These are phyloP conservation scores for Wilcoxina mikolae DNA, from an alignment of 495 filamentous ascomycete genomes.

Conservation along the genomic window DNA sequence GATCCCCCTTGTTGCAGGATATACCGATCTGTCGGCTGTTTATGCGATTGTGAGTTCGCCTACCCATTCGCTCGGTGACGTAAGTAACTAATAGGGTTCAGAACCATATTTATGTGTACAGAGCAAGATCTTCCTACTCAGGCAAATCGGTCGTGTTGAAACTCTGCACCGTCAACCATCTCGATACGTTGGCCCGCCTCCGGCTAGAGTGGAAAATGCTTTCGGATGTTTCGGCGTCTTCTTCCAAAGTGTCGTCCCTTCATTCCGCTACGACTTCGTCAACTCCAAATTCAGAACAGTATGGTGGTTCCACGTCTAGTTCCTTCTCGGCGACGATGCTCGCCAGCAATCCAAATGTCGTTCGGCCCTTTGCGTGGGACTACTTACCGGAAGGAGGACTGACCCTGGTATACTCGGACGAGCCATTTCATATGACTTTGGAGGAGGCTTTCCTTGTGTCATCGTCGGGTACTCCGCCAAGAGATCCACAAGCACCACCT, in stretches of 20 bases:
- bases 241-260: constrained; percentile 1
- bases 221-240: constrained; percentile 13
- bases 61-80: constrained; percentile 1
- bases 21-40: constrained; percentile 21
- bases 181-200: constrained; percentile 28
- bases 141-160: constrained; percentile 26
- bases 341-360: constrained; percentile 14
- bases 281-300: neutral
- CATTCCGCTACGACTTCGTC: neutral
- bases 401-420: constrained; percentile 23
- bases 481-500: constrained; percentile 13
- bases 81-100: constrained; percentile 8
- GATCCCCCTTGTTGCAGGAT: constrained; percentile 20
- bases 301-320: neutral
- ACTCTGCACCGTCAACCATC: constrained; percentile 26
- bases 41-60: constrained; percentile 26
- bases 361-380: constrained; percentile 27
- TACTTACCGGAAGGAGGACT: constrained; percentile 28
- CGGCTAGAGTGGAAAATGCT: constrained; percentile 28
- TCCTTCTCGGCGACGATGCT: constrained; percentile 4
- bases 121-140: constrained; percentile 18
- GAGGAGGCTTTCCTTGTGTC: constrained; percentile 22
- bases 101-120: constrained; percentile 29
- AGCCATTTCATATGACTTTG: constrained; percentile 17
- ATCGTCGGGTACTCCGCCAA: constrained; percentile 5